Evolutionary conservation across 129 eudicot genomes (phyloP), one percentile per base, ranked within the genome.

Genomic region (Rutidosis leptorrhynchoides): DNA sequence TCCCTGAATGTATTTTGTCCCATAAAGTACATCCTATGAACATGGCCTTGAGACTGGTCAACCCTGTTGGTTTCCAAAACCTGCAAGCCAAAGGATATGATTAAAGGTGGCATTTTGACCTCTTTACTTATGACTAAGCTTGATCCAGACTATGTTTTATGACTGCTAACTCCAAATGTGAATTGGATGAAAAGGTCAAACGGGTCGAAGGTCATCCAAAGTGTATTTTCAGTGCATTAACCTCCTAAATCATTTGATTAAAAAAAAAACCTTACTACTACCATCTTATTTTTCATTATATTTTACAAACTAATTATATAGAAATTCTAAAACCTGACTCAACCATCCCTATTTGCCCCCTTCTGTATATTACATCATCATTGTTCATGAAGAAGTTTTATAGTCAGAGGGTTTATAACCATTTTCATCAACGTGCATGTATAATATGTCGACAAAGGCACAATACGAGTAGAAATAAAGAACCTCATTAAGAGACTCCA

Each of bases 401-500:
- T 3, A 54, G 3, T 54, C 30, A 35, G 55, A 23, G 29, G n/a
- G 55, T 43, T 48, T 42, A 45, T 12, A 26, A 49, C 12, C 1
- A 3, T 23, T 28, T 66, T 66, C 27, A 66, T 19, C 26, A 30
- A 66, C 28, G 60, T 60, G 48, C 51, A 67, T 15, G 22, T 28
- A 67, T 17, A 43, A 19, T 21, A 32, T 5, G 20, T 62, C 11
- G 20, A 51, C 3, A 72, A 62, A 33, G 14, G 16, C 37, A 10
- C 10, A 19, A 37, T 4, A 70, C 24, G 25, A 15, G 25, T 3
- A 14, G 0, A 43, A 55, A 21, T 10, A 27, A 15, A 25, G 25
- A 53, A 93, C 99, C 99, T 93, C 99, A 62, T 93, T 93, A 7
- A 93, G 88, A 22, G 99, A 93, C 78, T 93, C 99, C 86, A 93